Conservation (phyloP, 192 early-diverging fungal genomes). For the Pecoramyces ruminantium region DNA sequence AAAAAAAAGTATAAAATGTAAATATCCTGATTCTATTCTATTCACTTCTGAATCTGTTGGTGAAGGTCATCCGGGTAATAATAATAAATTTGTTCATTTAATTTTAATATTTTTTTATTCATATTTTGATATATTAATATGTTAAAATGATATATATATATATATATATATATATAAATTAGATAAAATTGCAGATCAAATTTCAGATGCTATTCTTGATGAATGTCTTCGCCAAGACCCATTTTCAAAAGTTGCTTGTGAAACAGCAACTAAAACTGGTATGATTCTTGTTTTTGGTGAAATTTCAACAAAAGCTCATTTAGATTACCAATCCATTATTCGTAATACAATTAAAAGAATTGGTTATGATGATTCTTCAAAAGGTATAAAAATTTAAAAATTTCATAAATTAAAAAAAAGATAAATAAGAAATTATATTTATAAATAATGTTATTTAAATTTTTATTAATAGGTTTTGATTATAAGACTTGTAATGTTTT, state of each 20-base stretch:
- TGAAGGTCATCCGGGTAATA: conserved; percentile 94
- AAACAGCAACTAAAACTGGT: conserved; percentile 99
- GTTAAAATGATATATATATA: conserved; percentile 8
- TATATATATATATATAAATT: neutral
- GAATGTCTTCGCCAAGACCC: conserved; percentile 69
- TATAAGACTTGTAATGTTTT: conserved; percentile 99
- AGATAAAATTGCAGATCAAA: conserved; percentile 4
- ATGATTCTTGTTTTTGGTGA: conserved; percentile 99
- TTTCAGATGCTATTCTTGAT: conserved; percentile 2
- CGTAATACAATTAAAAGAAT: conserved; percentile 97
- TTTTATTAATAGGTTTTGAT: conserved; percentile 59
- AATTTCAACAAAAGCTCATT: conserved; percentile 92
- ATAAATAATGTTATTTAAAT: too few species aligned
- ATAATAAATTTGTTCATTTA: too few species aligned
- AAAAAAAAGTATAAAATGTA: neutral
- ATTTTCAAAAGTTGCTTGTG: conserved; percentile 97
- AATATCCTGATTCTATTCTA: conserved; percentile 61
- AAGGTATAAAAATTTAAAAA: too few species aligned
- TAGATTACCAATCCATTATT: conserved; percentile 99
- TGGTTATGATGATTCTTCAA: conserved; percentile 95
- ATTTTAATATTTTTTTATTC: too few species aligned
- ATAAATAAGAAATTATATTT: too few species aligned
- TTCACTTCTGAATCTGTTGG: conserved; percentile 99
- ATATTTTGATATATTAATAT: too few species aligned
- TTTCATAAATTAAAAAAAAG: too few species aligned